Evolutionary conservation across 768 basidiomycete genomes (phyloP), one percentile per base, ranked within the genome.

Genomic region (Boletus rubescentipes): DNA sequence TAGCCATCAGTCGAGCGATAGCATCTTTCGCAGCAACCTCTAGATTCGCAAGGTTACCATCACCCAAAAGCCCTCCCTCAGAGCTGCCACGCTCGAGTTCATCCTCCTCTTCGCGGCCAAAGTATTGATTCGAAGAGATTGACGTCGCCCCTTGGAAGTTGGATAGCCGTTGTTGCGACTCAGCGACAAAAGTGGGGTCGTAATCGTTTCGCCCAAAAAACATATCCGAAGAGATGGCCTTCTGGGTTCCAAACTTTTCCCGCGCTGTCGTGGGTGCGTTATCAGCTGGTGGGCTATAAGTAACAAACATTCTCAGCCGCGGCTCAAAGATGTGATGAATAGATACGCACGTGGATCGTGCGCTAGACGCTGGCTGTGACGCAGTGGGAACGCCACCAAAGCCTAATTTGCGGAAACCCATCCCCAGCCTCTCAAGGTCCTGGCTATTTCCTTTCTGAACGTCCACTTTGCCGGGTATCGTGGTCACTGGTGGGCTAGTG

Each of bases 181-280:
- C 93, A 42, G 77, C 72, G 38, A 81, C 64, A 4, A 84, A 78
- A 35, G 69, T 64, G 2, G 91, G 83, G 66, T 98, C 95, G 73
- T 97, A 98, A 20, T 85, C 71, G 45, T 89, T 89, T 38, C 96
- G 83, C 21, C 87, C 93, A 68, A 98, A 98, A 77, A 88, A 98
- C 91, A 94, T 93, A 66, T 98, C 97, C 4, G 93, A 96, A 6
- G 95, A 98, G 69, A 99, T 99, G 49, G 83, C 93, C 68, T 98
- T 99, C 69, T 98, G 97, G 54, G 66, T 70, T 2, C 93, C 91
- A 69, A 98, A 99, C 63, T 91, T 92, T 9, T 95, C 89, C 53
- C 94, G 84, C 1, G 97, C 96, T 16, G 82, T 83, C 5, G 84
- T 93, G 0, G 86, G 84, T 26, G 85, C 75, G 48, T 90, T 84